phyloP scores from a whole-genome alignment of 2,329 filamentous ascomycete species.

The Claviceps spartinae region DNA sequence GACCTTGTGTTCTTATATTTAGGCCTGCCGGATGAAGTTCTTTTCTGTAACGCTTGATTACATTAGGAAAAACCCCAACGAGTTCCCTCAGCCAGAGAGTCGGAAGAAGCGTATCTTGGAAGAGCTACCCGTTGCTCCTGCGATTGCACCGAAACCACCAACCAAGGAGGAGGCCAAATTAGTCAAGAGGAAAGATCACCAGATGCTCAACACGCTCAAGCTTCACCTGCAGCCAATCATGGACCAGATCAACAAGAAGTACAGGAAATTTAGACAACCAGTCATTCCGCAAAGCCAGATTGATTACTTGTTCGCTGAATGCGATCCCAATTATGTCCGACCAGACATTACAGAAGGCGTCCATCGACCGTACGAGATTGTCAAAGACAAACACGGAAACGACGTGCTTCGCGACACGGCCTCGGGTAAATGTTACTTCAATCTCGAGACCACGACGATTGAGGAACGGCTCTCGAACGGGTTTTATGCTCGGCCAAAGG shows the following conservation, averaged over 20 bases:
- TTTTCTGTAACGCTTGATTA: conserved; percentile 64
- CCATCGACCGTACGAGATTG: conserved; percentile 64
- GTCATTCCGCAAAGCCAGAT: conserved; percentile 63
- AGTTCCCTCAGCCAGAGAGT: conserved; percentile 77
- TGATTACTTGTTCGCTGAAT: conserved; percentile 72
- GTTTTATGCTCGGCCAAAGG: conserved; percentile 81
- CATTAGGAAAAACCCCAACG: conserved; percentile 62
- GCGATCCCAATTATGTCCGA: conserved; percentile 56
- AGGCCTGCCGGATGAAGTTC: conserved; percentile 59
- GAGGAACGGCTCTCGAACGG: conserved; percentile 95
- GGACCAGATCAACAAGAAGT: conserved; percentile 87
- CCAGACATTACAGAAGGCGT: conserved; percentile 41
- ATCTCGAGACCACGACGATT: conserved; percentile 82
- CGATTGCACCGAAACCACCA: conserved; percentile 50
- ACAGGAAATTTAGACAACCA: conserved; percentile 74
- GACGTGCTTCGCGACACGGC: conserved; percentile 61
- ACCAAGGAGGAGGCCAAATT: conserved; percentile 70
- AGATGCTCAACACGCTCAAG: conserved; percentile 76
- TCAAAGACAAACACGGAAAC: conserved; percentile 65
- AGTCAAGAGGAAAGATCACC: conserved; percentile 69
- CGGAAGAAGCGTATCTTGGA: conserved; percentile 79
- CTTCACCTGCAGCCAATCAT: conserved; percentile 85
- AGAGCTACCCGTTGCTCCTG: conserved; percentile 59
- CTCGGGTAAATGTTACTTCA: conserved; percentile 83
- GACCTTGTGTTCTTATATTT: neutral